Percentiles rank a stretch among this genome's conserved stretches.
Evolutionary conservation across 2,329 filamentous ascomycete species (phyloP).

Genomic region (Fusarium hainanense): DNA sequence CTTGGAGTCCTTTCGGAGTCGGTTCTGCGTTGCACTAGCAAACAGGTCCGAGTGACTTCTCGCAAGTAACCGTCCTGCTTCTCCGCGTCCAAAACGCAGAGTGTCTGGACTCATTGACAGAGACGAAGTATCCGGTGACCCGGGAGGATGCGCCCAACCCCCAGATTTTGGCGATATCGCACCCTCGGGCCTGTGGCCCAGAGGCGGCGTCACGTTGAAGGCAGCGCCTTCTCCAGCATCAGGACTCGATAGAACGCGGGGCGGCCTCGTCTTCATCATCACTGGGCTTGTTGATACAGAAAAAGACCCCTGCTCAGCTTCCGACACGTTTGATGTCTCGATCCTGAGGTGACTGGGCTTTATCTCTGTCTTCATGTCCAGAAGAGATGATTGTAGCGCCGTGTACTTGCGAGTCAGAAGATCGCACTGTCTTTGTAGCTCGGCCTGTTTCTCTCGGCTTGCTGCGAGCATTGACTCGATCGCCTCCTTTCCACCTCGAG

Average conservation of each 20-base stretch:
- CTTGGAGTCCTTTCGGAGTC: conserved; percentile 60
- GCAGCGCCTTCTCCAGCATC: conserved; percentile 57
- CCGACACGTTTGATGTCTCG: conserved; percentile 37
- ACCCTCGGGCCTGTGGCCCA: conserved; percentile 50
- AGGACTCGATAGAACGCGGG: conserved; percentile 58
- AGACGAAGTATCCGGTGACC: conserved; percentile 51
- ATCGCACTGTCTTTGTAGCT: conserved; percentile 64
- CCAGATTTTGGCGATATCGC: conserved; percentile 46
- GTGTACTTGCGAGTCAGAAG: conserved; percentile 64
- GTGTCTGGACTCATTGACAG: conserved; percentile 53
- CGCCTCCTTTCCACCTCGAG: conserved; percentile 50
- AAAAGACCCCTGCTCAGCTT: conserved; percentile 51
- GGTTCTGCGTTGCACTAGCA: conserved; percentile 61
- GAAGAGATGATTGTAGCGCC: conserved; percentile 60
- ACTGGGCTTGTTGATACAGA: conserved; percentile 54
- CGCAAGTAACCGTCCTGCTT: conserved; percentile 44
- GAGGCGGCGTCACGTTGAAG: conserved; percentile 58
- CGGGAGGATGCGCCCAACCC: conserved; percentile 51
- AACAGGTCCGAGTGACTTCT: conserved; percentile 39
- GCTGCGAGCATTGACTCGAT: conserved; percentile 61
- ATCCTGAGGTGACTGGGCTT: conserved; percentile 36
- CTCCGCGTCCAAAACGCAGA: conserved; percentile 61
- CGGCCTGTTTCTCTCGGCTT: conserved; percentile 64
- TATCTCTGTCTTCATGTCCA: conserved; percentile 58
- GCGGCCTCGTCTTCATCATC: conserved; percentile 52